A percentile compares a stretch with the other conserved stretches of the same genome.
Conservation (phyloP, 2,329 filamentous ascomycete species). For the Fusarium penzigii region DNA sequence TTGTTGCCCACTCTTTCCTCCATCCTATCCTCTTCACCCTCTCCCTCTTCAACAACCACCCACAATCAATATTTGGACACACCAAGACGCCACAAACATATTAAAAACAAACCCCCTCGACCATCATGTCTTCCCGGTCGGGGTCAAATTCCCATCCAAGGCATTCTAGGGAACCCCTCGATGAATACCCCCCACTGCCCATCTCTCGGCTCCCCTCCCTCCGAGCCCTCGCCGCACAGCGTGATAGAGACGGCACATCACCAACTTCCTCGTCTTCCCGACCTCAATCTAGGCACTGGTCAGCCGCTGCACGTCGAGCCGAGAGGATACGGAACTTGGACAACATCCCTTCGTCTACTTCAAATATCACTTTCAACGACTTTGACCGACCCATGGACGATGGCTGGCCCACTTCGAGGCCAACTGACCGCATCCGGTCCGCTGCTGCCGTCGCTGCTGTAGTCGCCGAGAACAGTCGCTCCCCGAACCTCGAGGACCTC, state of each 20-base stretch:
- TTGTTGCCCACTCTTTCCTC: too few relatives aligned
- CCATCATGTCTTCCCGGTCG: slow-evolving; percentile 36
- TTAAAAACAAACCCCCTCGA: not conserved
- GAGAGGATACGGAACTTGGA: slow-evolving; percentile 39
- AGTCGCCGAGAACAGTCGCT: slow-evolving; percentile 22
- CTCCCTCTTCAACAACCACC: not conserved
- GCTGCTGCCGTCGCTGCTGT: slow-evolving; percentile 3
- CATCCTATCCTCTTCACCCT: not conserved
- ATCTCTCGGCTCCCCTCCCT: slow-evolving; percentile 34
- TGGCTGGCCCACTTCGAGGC: slow-evolving; percentile 28
- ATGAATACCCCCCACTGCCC: slow-evolving; percentile 36
- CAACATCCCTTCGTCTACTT: slow-evolving; percentile 21
- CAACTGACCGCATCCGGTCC: slow-evolving; percentile 26
- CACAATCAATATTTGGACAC: not conserved
- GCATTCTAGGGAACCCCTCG: slow-evolving; percentile 31
- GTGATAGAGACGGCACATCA: slow-evolving; percentile 29
- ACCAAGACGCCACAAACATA: not conserved
- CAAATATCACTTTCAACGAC: slow-evolving; percentile 26
- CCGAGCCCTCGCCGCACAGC: slow-evolving; percentile 32
- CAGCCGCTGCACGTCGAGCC: slow-evolving; percentile 34
- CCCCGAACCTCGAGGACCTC: slow-evolving; percentile 38
- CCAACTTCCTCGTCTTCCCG: slow-evolving; percentile 18
- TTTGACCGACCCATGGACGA: slow-evolving; percentile 31
- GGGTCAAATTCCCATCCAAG: slow-evolving; percentile 33
- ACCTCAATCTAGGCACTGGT: slow-evolving; percentile 28